Evolutionary conservation across 768 basidiomycete genomes (phyloP).

Genomic region (Calocera cornea): DNA sequence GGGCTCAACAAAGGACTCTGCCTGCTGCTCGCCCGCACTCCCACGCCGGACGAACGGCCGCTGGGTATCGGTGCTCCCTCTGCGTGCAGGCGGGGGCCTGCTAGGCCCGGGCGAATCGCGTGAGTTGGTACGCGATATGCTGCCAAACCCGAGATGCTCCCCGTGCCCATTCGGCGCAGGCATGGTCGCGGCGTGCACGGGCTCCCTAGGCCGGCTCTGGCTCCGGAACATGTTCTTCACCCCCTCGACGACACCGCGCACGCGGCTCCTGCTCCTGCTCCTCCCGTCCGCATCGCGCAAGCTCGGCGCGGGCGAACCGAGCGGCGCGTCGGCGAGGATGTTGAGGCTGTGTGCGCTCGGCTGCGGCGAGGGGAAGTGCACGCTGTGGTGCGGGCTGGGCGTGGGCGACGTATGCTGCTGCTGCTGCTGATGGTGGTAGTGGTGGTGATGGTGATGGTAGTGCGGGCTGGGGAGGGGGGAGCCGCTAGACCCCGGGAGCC

Average conservation of each 20-base stretch:
- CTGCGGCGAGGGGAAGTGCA: not conserved
- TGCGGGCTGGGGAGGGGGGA: not conserved
- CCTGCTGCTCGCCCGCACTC: not conserved
- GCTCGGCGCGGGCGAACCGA: not conserved
- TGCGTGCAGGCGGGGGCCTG: not conserved
- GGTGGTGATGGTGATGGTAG: no score
- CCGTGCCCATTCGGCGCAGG: not conserved
- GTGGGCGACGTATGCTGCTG: not conserved
- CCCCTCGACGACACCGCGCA: not conserved
- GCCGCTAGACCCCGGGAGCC: not conserved
- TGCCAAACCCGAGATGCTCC: not conserved
- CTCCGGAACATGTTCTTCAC: not conserved
- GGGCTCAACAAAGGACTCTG: not conserved
- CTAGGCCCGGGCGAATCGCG: not conserved
- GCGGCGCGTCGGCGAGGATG: not conserved
- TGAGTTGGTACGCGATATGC: not conserved
- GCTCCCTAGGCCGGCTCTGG: not conserved
- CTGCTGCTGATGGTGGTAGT: no score
- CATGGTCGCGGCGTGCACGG: not conserved
- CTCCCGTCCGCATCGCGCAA: not conserved
- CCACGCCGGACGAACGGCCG: not conserved
- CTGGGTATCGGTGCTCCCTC: not conserved
- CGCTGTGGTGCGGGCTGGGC: not conserved
- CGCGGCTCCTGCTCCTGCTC: not conserved
- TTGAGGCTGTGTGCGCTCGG: not conserved